Conservation (phyloP, 108 stramenopile species). For the Nannochloropsis gaditana region DNA sequence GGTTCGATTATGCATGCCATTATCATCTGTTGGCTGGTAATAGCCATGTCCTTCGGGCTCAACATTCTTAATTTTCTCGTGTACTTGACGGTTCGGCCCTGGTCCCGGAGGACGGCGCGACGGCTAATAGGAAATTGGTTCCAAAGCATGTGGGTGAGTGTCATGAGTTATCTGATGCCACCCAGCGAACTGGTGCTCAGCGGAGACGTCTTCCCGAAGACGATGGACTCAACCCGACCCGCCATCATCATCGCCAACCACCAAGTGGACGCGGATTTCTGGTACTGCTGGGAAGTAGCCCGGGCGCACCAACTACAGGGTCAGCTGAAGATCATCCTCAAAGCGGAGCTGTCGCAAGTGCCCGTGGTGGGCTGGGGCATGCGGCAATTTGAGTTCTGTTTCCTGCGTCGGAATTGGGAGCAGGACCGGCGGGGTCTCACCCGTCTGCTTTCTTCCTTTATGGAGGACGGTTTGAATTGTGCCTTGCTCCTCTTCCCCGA, state of each 20-base stretch:
- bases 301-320: conserved; percentile 33
- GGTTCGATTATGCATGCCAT: neutral
- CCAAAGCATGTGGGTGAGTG: conserved; percentile 35
- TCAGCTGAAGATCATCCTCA: conserved; percentile 45
- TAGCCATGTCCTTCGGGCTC: conserved; percentile 8
- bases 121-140: neutral
- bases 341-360: conserved; percentile 44
- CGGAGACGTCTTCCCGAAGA: conserved; percentile 27
- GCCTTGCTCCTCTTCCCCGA: conserved; percentile 52
- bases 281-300: conserved; percentile 41
- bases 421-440: conserved; percentile 40
- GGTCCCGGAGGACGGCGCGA: neutral
- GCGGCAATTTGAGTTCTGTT: conserved; percentile 47
- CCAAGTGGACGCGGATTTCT: conserved; percentile 42
- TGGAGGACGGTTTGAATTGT: conserved; percentile 41
- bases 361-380: conserved; percentile 45
- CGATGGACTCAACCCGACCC: conserved; percentile 21
- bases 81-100: neutral
- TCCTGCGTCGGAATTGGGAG: conserved; percentile 49
- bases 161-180: conserved; percentile 31
- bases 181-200: conserved; percentile 36
- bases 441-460: conserved; percentile 36
- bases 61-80: neutral
- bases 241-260: conserved; percentile 53
- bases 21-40: neutral